phyloP scores from a whole-genome alignment of 2,329 filamentous ascomycete species.

The Stenocarpella maydis region DNA sequence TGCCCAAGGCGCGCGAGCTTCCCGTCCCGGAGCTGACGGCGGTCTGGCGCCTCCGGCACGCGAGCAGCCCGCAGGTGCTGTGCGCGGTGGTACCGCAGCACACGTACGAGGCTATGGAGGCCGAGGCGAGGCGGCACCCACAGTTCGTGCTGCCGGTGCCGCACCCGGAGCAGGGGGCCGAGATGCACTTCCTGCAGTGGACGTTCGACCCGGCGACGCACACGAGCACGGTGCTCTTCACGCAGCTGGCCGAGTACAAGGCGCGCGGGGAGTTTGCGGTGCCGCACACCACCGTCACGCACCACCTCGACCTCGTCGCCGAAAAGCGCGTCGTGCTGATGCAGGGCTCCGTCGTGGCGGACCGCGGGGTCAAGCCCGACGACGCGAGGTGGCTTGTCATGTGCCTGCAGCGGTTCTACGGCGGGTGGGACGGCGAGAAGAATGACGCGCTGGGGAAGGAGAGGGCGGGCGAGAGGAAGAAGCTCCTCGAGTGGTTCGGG shows the following conservation, averaged over 20 bases:
- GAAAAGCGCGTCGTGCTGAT: slow-evolving; percentile 84
- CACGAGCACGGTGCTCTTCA: slow-evolving; percentile 86
- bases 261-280: slow-evolving; percentile 85
- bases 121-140: slow-evolving; percentile 76
- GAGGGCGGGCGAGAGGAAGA: slow-evolving; percentile 69
- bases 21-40: slow-evolving; percentile 83
- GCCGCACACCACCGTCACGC: slow-evolving; percentile 93
- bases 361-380: slow-evolving; percentile 77
- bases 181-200: slow-evolving; percentile 98
- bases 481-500: slow-evolving; percentile 83
- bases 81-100: slow-evolving; percentile 80
- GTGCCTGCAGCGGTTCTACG: slow-evolving; percentile 95
- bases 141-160: slow-evolving; percentile 92
- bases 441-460: slow-evolving; percentile 54
- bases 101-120: slow-evolving; percentile 78
- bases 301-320: slow-evolving; percentile 81
- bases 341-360: slow-evolving; percentile 81
- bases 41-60: slow-evolving; percentile 90
- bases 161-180: slow-evolving; percentile 73
- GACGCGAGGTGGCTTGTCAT: slow-evolving; percentile 92
- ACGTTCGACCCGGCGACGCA: slow-evolving; percentile 76
- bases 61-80: slow-evolving; percentile 75
- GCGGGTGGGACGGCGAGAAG: slow-evolving; percentile 63
- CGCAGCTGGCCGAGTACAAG: slow-evolving; percentile 93
- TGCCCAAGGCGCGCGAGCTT: slow-evolving; percentile 77